Evolutionary conservation across 176 grass and related monocot species (phyloP), one percentile per base, ranked within the genome.

Genomic region (Phoenix roebelenii): DNA sequence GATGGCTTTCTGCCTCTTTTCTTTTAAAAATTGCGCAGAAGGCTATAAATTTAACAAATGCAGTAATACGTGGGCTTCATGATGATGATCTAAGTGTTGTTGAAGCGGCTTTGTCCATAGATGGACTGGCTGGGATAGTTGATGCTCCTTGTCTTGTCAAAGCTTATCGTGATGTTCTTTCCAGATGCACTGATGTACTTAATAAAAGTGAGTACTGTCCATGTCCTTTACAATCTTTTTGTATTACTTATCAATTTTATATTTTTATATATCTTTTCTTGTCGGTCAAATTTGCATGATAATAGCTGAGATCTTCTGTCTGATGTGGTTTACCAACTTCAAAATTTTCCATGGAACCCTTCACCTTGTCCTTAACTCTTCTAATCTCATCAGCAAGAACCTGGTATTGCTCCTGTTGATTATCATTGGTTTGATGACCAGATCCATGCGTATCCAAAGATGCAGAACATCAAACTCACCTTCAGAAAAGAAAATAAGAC

Each of bases 51-150:
- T 50, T 88, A 66, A 77, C 87, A 87, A 75, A 88, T 74, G 75
- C 87, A 64, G 69, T 96, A 75, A 70, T 87, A 50, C 79, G 66
- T 26, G 82, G 66, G 17, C n/a, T 96, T 64, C 71, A 86, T 73
- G 86, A 96, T 58, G 83, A 85, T n/a, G 80, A 96, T 76, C 71
- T 90, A 75, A 80, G 52, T 77, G 92, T 96, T 82, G 92, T 96
- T 58, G 68, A 84, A 76, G 83, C 92, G 60, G 78, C 86, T 63
- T 96, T 96, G 73, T 96, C 83, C 32, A 87, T 96, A 74, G 80
- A 96, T 66, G 83, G 87, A 75, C 73, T 96, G 56, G 57, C 72
- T 74, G 68, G 76, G 68, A 60, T 82, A 24, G 55, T 74, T 15
- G 80, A 25, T 75, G 66, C 68, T 39, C 30, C 25, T 72, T 56